A percentile compares a stretch with the other conserved stretches of the same genome.
Evolutionary conservation across 2,329 filamentous ascomycete species (phyloP).

Genomic region (Paracoccidioides lutzii): DNA sequence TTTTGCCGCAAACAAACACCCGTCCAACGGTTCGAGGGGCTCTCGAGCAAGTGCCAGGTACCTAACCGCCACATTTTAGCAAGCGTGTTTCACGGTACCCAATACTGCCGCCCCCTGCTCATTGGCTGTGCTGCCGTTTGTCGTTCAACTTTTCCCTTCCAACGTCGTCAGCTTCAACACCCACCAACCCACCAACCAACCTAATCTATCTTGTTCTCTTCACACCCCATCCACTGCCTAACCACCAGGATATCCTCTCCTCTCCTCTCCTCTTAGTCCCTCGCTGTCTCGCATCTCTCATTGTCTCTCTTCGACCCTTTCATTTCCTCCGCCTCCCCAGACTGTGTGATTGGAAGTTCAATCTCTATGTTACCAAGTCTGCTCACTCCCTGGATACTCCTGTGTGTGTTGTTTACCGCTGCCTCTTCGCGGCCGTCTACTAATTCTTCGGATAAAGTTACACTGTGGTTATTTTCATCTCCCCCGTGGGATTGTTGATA

Average conservation of each 20-base stretch:
- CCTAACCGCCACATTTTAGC: not conserved
- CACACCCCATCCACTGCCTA: conserved; percentile 7
- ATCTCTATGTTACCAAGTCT: too few relatives aligned
- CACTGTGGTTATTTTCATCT: too few relatives aligned
- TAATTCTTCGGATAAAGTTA: too few relatives aligned
- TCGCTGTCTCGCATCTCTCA: not conserved
- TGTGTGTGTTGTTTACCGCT: too few relatives aligned
- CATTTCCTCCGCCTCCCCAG: not conserved
- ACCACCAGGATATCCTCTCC: conserved; percentile 5
- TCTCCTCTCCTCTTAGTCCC: conserved; percentile 6
- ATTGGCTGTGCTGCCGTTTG: conserved; percentile 4
- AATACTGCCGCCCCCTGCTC: not conserved
- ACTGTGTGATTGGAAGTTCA: too few relatives aligned
- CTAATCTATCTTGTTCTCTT: too few relatives aligned
- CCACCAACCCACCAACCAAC: conserved; percentile 5
- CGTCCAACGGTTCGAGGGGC: too few relatives aligned
- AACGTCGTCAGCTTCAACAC: conserved; percentile 9
- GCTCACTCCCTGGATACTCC: too few relatives aligned
- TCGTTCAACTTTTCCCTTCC: conserved; percentile 6
- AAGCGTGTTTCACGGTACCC: not conserved
- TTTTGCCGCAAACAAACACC: too few relatives aligned
- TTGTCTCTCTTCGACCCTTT: too few relatives aligned
- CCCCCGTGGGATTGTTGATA: not conserved
- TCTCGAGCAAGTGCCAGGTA: not conserved
- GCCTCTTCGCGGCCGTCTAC: too few relatives aligned